Conservation (phyloP, 768 basidiomycete species). For the Russula griseocarnosa region DNA sequence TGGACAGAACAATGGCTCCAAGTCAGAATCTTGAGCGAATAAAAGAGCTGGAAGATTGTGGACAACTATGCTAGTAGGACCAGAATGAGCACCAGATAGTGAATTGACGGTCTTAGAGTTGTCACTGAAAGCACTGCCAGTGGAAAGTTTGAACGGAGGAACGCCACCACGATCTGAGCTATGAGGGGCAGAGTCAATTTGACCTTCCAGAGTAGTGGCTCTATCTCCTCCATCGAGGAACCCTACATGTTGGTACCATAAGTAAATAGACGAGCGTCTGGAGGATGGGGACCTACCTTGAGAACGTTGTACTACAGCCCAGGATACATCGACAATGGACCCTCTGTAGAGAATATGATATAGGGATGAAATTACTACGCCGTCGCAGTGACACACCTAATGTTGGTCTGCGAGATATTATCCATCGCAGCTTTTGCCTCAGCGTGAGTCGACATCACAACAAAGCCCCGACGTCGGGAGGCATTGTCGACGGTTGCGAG, state of each 20-base stretch:
- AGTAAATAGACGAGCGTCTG: slow-evolving; percentile 15
- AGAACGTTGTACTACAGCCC: slow-evolving; percentile 85
- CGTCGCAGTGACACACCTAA: slow-evolving; percentile 50
- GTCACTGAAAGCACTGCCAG: slow-evolving; percentile 25
- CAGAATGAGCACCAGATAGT: slow-evolving; percentile 9
- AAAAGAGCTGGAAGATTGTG: slow-evolving; percentile 61
- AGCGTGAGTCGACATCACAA: slow-evolving; percentile 72
- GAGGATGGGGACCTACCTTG: slow-evolving; percentile 47
- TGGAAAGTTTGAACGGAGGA: slow-evolving; percentile 29
- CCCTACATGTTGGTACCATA: slow-evolving; percentile 39
- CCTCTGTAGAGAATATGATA: slow-evolving; percentile 43
- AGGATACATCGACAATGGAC: slow-evolving; percentile 74
- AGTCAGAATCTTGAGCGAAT: slow-evolving; percentile 62
- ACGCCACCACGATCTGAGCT: slow-evolving; percentile 32
- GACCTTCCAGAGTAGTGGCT: slow-evolving; percentile 53
- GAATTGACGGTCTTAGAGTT: slow-evolving; percentile 2
- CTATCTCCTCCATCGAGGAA: slow-evolving; percentile 83
- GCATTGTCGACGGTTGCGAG: slow-evolving; percentile 81
- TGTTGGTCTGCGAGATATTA: slow-evolving; percentile 59
- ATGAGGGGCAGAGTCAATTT: slow-evolving; percentile 36
- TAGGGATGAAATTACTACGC: background rate
- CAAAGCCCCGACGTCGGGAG: slow-evolving; percentile 76
- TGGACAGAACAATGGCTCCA: slow-evolving; percentile 70
- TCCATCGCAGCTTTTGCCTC: slow-evolving; percentile 70
- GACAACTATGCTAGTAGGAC: slow-evolving; percentile 47